These are phyloP conservation scores for Tuber calosporum DNA, from an alignment of 495 filamentous ascomycete species.

Conservation along the genomic window DNA sequence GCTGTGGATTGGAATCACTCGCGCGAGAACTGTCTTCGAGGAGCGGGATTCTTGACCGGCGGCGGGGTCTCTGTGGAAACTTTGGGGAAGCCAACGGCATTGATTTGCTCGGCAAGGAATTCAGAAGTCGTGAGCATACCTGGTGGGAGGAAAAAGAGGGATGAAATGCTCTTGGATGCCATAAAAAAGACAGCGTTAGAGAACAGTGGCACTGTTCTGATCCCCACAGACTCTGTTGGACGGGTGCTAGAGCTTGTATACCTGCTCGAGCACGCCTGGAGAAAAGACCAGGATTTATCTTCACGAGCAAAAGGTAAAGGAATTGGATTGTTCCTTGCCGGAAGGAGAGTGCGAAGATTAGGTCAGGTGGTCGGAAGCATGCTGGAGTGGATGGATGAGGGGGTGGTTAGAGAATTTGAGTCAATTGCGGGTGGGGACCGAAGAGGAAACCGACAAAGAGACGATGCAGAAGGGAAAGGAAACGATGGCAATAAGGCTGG, in stretches of 20 bases:
- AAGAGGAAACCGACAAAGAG: slow-evolving; percentile 46
- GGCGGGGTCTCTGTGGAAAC: slow-evolving; percentile 87
- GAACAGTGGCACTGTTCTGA: slow-evolving; percentile 85
- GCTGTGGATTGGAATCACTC: slow-evolving; percentile 97
- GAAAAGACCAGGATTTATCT: slow-evolving; percentile 47
- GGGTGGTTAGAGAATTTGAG: slow-evolving; percentile 84
- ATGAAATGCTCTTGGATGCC: slow-evolving; percentile 75
- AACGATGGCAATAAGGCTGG: slow-evolving; percentile 50
- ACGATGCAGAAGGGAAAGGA: slow-evolving; percentile 44
- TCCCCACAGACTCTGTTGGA: slow-evolving; percentile 91
- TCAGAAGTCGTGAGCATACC: slow-evolving; percentile 62
- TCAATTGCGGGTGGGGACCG: slow-evolving; percentile 54
- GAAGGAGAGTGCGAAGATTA: slow-evolving; percentile 52
- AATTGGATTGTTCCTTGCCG: slow-evolving; percentile 72
- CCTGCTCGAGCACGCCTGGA: slow-evolving; percentile 85
- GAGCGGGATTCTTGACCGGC: slow-evolving; percentile 84
- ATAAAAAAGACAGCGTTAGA: slow-evolving; percentile 65
- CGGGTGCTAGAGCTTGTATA: slow-evolving; percentile 90
- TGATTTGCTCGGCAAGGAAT: slow-evolving; percentile 68
- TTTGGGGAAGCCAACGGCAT: slow-evolving; percentile 80
- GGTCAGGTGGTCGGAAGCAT: slow-evolving; percentile 72
- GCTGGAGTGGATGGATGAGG: slow-evolving; percentile 98
- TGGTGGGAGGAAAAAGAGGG: slow-evolving; percentile 67
- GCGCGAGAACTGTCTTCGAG: slow-evolving; percentile 83
- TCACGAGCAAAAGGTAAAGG: slow-evolving; percentile 59